Evolutionary conservation across 2,329 filamentous ascomycete species (phyloP).

Genomic region (Xylaria sp.): DNA sequence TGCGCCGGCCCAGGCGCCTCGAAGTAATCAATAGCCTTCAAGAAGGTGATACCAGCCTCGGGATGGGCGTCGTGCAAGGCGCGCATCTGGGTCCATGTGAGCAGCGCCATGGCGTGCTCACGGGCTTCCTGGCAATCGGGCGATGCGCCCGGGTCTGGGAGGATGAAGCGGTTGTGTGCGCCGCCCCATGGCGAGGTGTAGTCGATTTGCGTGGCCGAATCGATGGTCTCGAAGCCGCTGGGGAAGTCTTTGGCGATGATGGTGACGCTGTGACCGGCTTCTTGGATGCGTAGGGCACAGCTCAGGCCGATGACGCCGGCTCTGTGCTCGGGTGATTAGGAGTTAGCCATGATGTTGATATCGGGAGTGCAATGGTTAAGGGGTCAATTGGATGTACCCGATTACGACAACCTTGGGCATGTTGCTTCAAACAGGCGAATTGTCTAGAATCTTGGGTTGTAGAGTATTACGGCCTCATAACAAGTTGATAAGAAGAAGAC

Average conservation of each 20-base stretch:
- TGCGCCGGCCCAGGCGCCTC: constrained; percentile 42
- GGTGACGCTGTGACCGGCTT: constrained; percentile 36
- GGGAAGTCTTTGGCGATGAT: constrained; percentile 45
- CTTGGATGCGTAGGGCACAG: constrained; percentile 42
- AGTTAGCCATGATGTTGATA: neutral
- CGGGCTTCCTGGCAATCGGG: constrained; percentile 31
- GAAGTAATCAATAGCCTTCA: constrained; percentile 48
- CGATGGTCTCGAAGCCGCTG: constrained; percentile 41
- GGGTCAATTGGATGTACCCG: constrained; percentile 20
- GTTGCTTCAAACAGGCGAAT: neutral
- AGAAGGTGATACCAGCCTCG: constrained; percentile 44
- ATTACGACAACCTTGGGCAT: constrained; percentile 28
- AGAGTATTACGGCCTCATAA: neutral
- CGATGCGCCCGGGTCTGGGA: constrained; percentile 28
- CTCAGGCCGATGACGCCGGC: constrained; percentile 51
- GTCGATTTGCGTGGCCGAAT: constrained; percentile 39
- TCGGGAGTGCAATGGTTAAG: neutral
- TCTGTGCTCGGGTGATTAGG: constrained; percentile 28
- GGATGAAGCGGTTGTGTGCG: constrained; percentile 50
- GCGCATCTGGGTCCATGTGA: constrained; percentile 41
- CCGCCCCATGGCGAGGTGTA: constrained; percentile 55
- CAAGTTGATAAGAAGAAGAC: neutral
- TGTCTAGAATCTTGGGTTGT: neutral
- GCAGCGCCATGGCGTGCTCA: constrained; percentile 41
- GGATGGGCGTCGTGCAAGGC: constrained; percentile 28